Evolutionary conservation across 768 basidiomycete genomes (phyloP).

Genomic region (Podaxis sp.): DNA sequence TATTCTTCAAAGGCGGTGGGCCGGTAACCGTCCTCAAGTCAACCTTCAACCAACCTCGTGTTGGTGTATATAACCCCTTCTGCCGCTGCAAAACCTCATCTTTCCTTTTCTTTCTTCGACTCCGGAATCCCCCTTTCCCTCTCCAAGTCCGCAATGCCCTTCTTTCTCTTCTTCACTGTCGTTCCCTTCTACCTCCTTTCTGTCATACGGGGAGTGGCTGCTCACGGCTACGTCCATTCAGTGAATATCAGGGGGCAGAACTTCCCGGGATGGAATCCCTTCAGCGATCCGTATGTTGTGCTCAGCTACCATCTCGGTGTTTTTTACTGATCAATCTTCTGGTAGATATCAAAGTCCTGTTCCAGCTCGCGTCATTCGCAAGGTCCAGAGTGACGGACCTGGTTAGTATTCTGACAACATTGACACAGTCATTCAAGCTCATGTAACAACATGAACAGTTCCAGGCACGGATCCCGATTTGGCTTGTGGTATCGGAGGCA

Average conservation of each 20-base stretch:
- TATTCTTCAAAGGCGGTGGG: slow-evolving; percentile 18
- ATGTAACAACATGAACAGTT: slow-evolving; percentile 22
- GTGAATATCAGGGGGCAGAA: slow-evolving; percentile 29
- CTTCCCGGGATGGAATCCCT: slow-evolving; percentile 40
- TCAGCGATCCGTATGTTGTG: slow-evolving; percentile 35
- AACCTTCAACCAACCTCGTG: slow-evolving; percentile 12
- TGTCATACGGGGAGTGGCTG: slow-evolving; percentile 20
- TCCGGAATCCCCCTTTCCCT: slow-evolving; percentile 76
- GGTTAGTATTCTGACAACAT: slow-evolving; percentile 20
- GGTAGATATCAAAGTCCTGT: slow-evolving; percentile 28
- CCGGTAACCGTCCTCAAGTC: slow-evolving; percentile 10
- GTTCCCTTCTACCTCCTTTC: slow-evolving; percentile 21
- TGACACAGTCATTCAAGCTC: slow-evolving; percentile 7
- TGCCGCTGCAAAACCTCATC: slow-evolving; percentile 29
- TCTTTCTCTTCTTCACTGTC: slow-evolving; percentile 15
- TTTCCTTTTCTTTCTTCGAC: slow-evolving; percentile 89
- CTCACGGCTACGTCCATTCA: slow-evolving; percentile 37
- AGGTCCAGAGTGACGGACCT: slow-evolving; percentile 34
- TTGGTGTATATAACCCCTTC: slow-evolving; percentile 20
- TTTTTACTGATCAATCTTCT: slow-evolving; percentile 13
- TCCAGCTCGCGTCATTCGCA: slow-evolving; percentile 31
- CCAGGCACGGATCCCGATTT: slow-evolving; percentile 34
- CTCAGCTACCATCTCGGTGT: not conserved
- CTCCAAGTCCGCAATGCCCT: slow-evolving; percentile 78
- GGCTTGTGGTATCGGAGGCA: slow-evolving; percentile 44